Base-by-base conservation (phyloP, 129 eudicot genomes). In the Helichrysum umbraculigerum region DNA sequence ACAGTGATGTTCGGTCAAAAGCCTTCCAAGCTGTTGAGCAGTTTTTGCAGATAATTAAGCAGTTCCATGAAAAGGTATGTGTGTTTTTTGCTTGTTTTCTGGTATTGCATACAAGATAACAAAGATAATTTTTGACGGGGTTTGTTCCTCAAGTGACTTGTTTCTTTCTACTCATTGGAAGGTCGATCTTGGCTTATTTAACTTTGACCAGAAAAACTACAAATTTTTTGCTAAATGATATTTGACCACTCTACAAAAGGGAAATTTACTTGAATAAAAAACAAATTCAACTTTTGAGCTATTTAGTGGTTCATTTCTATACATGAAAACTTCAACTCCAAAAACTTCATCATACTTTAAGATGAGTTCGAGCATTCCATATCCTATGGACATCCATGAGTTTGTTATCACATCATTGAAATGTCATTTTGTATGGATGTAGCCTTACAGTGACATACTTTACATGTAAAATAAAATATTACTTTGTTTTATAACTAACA, bases 1-100 rank as follows among this genome's bases (percentile, higher is more conserved):
- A 44, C 86, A 92, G 98, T 81, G 98, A 92, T 79, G 98, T 89
- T 81, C 89, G 90, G 84, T 87, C 92, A 47, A 89, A 92, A 85
- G 96, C 95, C 64, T 90, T 88, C 77, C 88, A 90, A 88, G 91
- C 96, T 68, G 91, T 88, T 82, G 97, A 91, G 68, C 91, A 88
- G 28, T 88, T 88, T 83, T 75, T 88, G 89, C 87, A 88, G 79
- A 82, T 88, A 77, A 83, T 86, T 83, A 91, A 83, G 86, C 94
- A 88, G 74, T 81, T 68, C 57, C 83, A 91, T 25, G 97, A 88
- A 37, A 88, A 88, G 97, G 97, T 91, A 41, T 47, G 82, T 37
- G 39, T 44, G 28, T 67, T 29, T 54, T 68, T 68, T 77, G 44
- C 44, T 68, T 35, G 7, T 51, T 66, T 76, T 10, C 62, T 20